Conservation (phyloP, 225 moss, liverwort and hornwort genomes). For the Rhytidiadelphus loreus region DNA sequence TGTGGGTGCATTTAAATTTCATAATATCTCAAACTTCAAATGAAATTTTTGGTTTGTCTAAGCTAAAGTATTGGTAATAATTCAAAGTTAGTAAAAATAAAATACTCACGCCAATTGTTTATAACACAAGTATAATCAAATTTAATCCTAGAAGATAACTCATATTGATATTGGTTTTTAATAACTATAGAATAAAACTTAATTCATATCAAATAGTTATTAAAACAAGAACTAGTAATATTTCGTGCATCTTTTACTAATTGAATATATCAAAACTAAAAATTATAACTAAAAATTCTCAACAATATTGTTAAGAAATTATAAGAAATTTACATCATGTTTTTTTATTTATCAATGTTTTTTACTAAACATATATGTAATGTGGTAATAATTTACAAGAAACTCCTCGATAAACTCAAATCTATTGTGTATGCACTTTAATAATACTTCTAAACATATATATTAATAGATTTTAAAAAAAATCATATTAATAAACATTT, state of each 20-base stretch:
- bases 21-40: background rate
- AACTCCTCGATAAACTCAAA: background rate
- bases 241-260: background rate
- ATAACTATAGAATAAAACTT: too few relatives aligned
- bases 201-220: background rate
- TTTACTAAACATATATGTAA: too few relatives aligned
- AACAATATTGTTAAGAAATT: rapidly evolving
- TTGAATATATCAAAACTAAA: background rate
- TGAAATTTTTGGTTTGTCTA: background rate
- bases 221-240: too few relatives aligned
- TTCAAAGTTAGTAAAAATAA: too few relatives aligned
- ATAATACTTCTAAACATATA: too few relatives aligned
- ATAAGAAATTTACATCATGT: rapidly evolving
- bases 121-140: background rate
- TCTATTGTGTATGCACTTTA: too few relatives aligned
- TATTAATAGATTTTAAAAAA: background rate
- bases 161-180: too few relatives aligned
- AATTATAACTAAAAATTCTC: background rate
- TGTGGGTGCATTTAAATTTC: background rate
- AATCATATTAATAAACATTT: rapidly evolving
- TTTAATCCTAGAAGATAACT: background rate
- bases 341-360: background rate
- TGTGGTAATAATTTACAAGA: too few relatives aligned
- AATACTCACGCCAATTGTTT: background rate
- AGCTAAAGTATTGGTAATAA: background rate